These are phyloP conservation scores for Hapsidospora chrysogenum DNA, from an alignment of 495 filamentous ascomycete genomes.

Conservation along the genomic window DNA sequence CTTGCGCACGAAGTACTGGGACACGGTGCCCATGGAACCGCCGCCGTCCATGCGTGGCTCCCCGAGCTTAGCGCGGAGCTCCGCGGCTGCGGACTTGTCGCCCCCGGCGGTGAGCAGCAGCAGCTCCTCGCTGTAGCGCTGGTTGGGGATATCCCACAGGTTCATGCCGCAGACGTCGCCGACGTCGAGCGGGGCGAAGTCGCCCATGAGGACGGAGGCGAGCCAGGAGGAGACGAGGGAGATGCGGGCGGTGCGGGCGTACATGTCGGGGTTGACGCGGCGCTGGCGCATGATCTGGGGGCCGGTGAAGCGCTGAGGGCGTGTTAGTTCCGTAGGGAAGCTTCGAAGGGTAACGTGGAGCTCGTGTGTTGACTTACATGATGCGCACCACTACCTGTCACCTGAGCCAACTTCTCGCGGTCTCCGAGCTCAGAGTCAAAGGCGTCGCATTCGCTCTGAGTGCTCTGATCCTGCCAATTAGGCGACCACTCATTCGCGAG, in stretches of 20 bases:
- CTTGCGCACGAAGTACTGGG: slow-evolving; percentile 54
- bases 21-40: slow-evolving; percentile 54
- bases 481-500: slow-evolving; percentile 82
- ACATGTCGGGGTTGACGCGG: slow-evolving; percentile 60
- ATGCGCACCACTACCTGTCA: slow-evolving; percentile 84
- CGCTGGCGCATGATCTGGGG: slow-evolving; percentile 86
- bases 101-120: slow-evolving; percentile 60
- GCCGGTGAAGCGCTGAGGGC: slow-evolving; percentile 76
- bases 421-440: slow-evolving; percentile 61
- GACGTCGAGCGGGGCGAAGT: slow-evolving; percentile 79
- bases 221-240: slow-evolving; percentile 92
- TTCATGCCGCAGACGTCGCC: slow-evolving; percentile 96
- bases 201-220: slow-evolving; percentile 77
- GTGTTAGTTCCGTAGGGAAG: slow-evolving; percentile 11
- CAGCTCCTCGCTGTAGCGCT: slow-evolving; percentile 54
- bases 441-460: slow-evolving; percentile 74
- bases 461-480: slow-evolving; percentile 96
- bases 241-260: slow-evolving; percentile 64
- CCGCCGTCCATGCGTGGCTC: slow-evolving; percentile 66
- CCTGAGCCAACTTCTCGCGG: slow-evolving; percentile 48
- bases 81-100: slow-evolving; percentile 41
- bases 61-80: slow-evolving; percentile 66
- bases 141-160: slow-evolving; percentile 72
- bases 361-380: slow-evolving; percentile 41
- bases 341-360: neutral